Percentiles rank a stretch among this genome's conserved stretches.
These are phyloP conservation scores for Lasiodiplodia theobromae DNA, from an alignment of 2,329 filamentous ascomycete genomes.

Conservation along the genomic window DNA sequence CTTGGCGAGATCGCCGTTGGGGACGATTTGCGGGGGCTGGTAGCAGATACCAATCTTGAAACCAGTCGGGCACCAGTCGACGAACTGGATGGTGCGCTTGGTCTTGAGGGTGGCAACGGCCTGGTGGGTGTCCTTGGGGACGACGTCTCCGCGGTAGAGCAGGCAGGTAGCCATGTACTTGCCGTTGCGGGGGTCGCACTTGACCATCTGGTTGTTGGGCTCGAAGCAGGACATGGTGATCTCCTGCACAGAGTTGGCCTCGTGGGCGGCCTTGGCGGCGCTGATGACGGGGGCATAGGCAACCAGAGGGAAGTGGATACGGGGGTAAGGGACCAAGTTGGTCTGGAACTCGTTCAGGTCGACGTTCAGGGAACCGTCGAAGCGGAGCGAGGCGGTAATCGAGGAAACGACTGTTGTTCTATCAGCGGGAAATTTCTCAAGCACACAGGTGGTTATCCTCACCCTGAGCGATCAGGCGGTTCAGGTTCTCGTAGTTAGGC, in stretches of 20 bases:
- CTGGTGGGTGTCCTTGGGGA: slow-evolving; percentile 72
- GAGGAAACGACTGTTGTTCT: slow-evolving; percentile 67
- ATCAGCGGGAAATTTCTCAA: slow-evolving; percentile 1
- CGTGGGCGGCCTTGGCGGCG: slow-evolving; percentile 78
- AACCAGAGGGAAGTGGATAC: slow-evolving; percentile 77
- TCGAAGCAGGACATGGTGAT: slow-evolving; percentile 66
- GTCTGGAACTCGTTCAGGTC: slow-evolving; percentile 81
- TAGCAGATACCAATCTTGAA: slow-evolving; percentile 81
- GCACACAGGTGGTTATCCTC: background rate
- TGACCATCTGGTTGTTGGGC: slow-evolving; percentile 81
- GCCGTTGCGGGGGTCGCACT: slow-evolving; percentile 75
- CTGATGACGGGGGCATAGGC: slow-evolving; percentile 76
- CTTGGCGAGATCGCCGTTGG: slow-evolving; percentile 96
- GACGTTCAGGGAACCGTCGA: slow-evolving; percentile 76
- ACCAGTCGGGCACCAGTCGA: slow-evolving; percentile 78
- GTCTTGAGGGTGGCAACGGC: slow-evolving; percentile 73
- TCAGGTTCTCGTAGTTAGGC: slow-evolving; percentile 74
- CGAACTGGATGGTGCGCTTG: slow-evolving; percentile 75
- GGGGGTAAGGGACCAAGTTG: slow-evolving; percentile 75
- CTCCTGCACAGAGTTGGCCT: slow-evolving; percentile 96
- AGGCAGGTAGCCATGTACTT: slow-evolving; percentile 80
- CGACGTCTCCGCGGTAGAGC: slow-evolving; percentile 74
- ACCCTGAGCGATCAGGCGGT: slow-evolving; percentile 72
- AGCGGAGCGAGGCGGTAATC: slow-evolving; percentile 75
- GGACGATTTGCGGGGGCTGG: slow-evolving; percentile 93